Evolutionary conservation across 2,329 filamentous ascomycete genomes (phyloP).

Genomic region (Coniochaeta sp.): DNA sequence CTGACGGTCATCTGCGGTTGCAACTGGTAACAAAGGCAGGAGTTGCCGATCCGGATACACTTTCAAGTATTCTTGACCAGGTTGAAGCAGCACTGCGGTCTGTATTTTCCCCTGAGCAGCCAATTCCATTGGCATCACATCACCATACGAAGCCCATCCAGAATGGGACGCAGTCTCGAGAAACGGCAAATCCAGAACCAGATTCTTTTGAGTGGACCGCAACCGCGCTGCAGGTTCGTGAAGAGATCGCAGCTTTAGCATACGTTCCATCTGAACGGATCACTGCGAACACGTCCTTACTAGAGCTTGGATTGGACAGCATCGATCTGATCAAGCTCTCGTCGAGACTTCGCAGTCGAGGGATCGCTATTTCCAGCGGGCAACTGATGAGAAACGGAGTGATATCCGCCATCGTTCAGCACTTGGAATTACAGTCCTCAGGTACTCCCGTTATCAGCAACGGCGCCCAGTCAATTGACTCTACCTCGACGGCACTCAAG

Average conservation of each 20-base stretch:
- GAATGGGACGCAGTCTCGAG: neutral
- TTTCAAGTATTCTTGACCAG: slow-evolving; percentile 30
- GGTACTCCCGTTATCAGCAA: neutral
- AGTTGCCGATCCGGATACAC: slow-evolving; percentile 21
- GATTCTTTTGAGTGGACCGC: slow-evolving; percentile 51
- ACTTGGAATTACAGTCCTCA: slow-evolving; percentile 10
- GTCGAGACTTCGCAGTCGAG: slow-evolving; percentile 56
- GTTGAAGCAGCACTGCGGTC: slow-evolving; percentile 24
- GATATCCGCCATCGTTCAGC: slow-evolving; percentile 51
- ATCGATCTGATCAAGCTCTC: slow-evolving; percentile 86
- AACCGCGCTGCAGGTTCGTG: slow-evolving; percentile 44
- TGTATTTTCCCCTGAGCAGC: slow-evolving; percentile 10
- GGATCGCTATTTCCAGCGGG: slow-evolving; percentile 61
- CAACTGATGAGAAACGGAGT: slow-evolving; percentile 68
- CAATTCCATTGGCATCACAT: neutral
- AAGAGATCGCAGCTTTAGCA: slow-evolving; percentile 58
- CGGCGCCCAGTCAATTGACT: neutral
- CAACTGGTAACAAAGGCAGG: slow-evolving; percentile 51
- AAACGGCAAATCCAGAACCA: neutral
- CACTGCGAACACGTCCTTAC: slow-evolving; percentile 55
- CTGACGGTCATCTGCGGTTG: slow-evolving; percentile 40
- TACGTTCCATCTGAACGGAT: slow-evolving; percentile 45
- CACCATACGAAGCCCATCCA: neutral
- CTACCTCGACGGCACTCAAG: slow-evolving; percentile 22
- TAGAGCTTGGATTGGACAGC: slow-evolving; percentile 83